A percentile compares a stretch with the other conserved stretches of the same genome.
phyloP scores from a whole-genome alignment of 495 filamentous ascomycete species.

The Platismatia glauca region DNA sequence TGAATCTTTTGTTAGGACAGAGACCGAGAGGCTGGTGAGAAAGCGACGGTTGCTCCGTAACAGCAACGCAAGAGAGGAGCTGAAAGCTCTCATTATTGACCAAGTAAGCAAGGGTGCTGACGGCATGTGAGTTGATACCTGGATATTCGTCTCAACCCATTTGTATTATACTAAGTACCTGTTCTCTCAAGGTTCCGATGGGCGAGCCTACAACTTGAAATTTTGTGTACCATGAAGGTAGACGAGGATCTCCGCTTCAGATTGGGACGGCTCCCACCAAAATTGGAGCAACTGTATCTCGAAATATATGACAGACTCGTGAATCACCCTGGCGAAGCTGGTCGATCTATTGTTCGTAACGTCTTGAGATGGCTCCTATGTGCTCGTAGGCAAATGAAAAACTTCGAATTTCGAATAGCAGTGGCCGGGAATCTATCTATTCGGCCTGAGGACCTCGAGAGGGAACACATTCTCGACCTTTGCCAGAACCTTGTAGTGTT shows the following conservation, averaged over 20 bases:
- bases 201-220: constrained; percentile 27
- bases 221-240: constrained; percentile 22
- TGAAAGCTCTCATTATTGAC: constrained; percentile 1
- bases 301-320: background rate
- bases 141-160: too few relatives aligned
- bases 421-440: background rate
- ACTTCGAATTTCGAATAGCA: background rate
- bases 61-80: background rate
- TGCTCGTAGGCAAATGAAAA: background rate
- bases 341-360: background rate
- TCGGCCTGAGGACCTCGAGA: background rate
- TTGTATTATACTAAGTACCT: too few relatives aligned
- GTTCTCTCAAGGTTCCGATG: too few relatives aligned
- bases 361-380: background rate
- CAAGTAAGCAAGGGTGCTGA: constrained; percentile 21
- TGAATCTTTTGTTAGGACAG: background rate
- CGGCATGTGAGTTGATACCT: too few relatives aligned
- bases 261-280: constrained; percentile 12
- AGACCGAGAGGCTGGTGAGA: background rate
- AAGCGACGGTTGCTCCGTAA: background rate
- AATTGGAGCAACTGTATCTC: background rate
- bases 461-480: constrained; percentile 24
- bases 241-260: constrained; percentile 23
- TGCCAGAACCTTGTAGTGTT: constrained; percentile 28
- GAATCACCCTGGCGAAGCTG: background rate